phyloP scores from a whole-genome alignment of 257 asterid species.

The Mitragyna speciosa region DNA sequence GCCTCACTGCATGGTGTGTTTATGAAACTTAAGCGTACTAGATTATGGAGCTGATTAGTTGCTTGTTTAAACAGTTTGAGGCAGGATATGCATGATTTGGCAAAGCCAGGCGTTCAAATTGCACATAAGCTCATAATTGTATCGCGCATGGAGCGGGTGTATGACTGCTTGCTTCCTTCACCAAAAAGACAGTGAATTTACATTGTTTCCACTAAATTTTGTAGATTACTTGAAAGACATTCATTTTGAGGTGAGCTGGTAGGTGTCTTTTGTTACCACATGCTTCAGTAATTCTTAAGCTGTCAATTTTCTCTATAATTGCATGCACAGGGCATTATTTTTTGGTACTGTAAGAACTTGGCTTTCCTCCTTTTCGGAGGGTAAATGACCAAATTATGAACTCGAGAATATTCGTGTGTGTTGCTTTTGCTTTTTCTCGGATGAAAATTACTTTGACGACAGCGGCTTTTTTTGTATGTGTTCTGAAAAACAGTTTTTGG shows the following conservation, averaged over 20 bases:
- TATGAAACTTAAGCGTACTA: background rate
- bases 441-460: no score
- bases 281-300: background rate
- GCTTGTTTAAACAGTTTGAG: conserved; percentile 56
- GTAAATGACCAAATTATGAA: background rate
- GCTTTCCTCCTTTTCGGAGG: background rate
- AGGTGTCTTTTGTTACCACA: background rate
- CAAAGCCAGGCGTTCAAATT: conserved; percentile 64
- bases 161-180: conserved; percentile 91
- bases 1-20: background rate
- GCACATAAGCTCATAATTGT: conserved; percentile 55
- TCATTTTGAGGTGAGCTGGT: background rate
- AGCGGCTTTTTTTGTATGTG: no score
- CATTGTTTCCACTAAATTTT: background rate
- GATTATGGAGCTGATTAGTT: conserved; percentile 1
- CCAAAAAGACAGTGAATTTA: conserved; percentile 40
- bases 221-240: background rate
- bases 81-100: conserved; percentile 77
- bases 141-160: conserved; percentile 71
- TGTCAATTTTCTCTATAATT: background rate
- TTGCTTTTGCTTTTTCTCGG: no score
- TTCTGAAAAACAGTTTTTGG: no score
- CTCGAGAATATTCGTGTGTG: background rate
- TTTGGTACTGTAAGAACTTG: background rate
- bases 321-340: background rate